These are phyloP conservation scores for Clonostachys rhizophaga DNA, from an alignment of 2,329 filamentous ascomycete species.

Conservation along the genomic window DNA sequence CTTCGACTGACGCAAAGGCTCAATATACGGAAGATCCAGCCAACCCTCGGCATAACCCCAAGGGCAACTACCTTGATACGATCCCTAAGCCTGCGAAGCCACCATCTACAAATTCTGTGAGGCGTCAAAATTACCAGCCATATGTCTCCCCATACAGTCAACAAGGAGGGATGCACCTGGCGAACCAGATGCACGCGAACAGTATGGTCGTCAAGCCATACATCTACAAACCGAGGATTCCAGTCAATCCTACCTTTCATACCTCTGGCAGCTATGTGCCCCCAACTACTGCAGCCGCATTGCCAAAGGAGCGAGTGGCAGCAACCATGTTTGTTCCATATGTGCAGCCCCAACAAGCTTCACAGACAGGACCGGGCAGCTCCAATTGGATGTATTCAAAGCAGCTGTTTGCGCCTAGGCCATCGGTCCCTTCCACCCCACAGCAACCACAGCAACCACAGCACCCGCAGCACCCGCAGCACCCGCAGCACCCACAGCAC, in stretches of 20 bases:
- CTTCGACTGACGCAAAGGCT: slow-evolving; percentile 84
- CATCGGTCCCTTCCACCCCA: not conserved
- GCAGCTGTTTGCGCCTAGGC: slow-evolving; percentile 14
- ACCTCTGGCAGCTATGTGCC: slow-evolving; percentile 13
- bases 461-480: not conserved
- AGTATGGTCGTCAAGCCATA: slow-evolving; percentile 34
- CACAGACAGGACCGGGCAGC: not conserved
- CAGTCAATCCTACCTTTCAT: slow-evolving; percentile 14
- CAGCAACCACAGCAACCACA: not conserved
- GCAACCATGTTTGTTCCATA: no score
- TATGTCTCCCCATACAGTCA: no score
- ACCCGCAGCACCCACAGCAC: not conserved
- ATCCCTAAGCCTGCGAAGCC: slow-evolving; percentile 49
- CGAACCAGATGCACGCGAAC: no score
- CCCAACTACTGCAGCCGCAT: slow-evolving; percentile 7
- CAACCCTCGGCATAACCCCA: slow-evolving; percentile 56
- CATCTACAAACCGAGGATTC: slow-evolving; percentile 44
- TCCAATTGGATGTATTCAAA: slow-evolving; percentile 6
- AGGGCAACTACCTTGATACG: slow-evolving; percentile 69
- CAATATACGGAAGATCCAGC: slow-evolving; percentile 80
- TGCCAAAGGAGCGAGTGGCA: no score
- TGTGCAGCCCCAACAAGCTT: no score
- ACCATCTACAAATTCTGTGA: slow-evolving; percentile 9
- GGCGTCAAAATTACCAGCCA: no score
- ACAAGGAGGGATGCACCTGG: no score